Conservation (phyloP, 2,329 filamentous ascomycete genomes). For the Trichoderma sp. region DNA sequence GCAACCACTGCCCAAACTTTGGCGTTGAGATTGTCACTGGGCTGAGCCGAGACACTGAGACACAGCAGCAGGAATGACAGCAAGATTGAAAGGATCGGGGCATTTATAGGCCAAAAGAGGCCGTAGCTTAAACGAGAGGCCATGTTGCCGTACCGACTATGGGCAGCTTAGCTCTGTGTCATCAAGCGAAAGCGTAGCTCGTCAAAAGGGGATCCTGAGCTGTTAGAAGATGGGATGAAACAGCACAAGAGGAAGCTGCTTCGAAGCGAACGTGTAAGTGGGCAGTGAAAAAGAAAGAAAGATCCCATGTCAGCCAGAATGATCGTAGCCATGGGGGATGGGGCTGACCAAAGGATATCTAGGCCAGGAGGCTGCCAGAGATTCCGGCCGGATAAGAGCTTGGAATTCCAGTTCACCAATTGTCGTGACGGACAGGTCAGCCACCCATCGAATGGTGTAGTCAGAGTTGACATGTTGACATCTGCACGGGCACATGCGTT, state of each 20-base stretch:
- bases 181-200: background rate
- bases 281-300: background rate
- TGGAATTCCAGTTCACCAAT: conserved; percentile 13
- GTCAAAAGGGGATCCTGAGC: background rate
- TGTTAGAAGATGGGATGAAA: background rate
- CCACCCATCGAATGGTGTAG: conserved; percentile 25
- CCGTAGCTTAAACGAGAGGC: background rate
- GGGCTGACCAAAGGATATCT: background rate
- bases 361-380: background rate
- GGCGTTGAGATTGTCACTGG: conserved; percentile 38
- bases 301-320: background rate
- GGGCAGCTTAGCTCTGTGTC: background rate
- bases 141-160: conserved; percentile 5
- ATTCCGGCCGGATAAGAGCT: background rate
- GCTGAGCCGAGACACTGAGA: conserved; percentile 38
- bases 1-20: conserved; percentile 55
- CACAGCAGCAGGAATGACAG: conserved; percentile 31
- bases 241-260: background rate
- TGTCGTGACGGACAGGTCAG: conserved; percentile 1
- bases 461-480: background rate
- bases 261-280: background rate
- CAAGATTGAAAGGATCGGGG: conserved; percentile 25
- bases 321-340: background rate
- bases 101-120: background rate
- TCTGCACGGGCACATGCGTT: background rate